Evolutionary conservation across 208 protist genomes (phyloP), one percentile per base, ranked within the genome.

Genomic region (Cochliopodium minus): DNA sequence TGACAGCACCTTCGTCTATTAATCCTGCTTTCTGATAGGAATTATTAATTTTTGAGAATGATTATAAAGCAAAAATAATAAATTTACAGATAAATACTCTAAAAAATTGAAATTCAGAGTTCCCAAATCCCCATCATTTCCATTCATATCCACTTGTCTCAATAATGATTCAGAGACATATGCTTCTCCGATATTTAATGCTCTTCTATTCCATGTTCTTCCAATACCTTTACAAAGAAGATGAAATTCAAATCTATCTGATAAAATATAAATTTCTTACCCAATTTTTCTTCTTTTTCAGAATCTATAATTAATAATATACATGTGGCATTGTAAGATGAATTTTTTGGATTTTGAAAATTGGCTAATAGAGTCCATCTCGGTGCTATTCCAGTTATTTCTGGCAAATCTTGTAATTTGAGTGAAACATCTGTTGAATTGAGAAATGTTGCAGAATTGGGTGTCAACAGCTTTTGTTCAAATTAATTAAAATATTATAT

Each of bases 221-320:
- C 87, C 85, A n/a, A 91, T 62, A 13, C 77, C 78, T 0, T 84
- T 61, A 20, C 59, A 9, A 20, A 70, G 45, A 62, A 87, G 80
- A 3, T 64, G 59, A 17, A 4, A 22, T 20, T 10, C 38, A 5
- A n/a, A 42, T 3, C 11, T 20, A 15, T 42, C 2, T 22, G 11
- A 22, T 20, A 2, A 42, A 3, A 42, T 4, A 17, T 42, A 42
- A 22, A 2, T 22, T 42, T 42, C 2, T 17, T 42, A 17, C 11
- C 5, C 13, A 20, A 42, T 15, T 20, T 20, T 22, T 22, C 2
- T 6, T 55, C 50, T 28, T n/a, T 22, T 32, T 55, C 34, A 22
- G 50, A 25, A 13, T 55, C 50, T 2, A 42, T 2, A 38, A 55
- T 55, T 20, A 55, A 55, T 9, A 55, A 20, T 13, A 55, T 26